A percentile compares a stretch with the other conserved stretches of the same genome.
Evolutionary conservation across 352 stramenopile species (phyloP).

Genomic region (Phytophthora pini): DNA sequence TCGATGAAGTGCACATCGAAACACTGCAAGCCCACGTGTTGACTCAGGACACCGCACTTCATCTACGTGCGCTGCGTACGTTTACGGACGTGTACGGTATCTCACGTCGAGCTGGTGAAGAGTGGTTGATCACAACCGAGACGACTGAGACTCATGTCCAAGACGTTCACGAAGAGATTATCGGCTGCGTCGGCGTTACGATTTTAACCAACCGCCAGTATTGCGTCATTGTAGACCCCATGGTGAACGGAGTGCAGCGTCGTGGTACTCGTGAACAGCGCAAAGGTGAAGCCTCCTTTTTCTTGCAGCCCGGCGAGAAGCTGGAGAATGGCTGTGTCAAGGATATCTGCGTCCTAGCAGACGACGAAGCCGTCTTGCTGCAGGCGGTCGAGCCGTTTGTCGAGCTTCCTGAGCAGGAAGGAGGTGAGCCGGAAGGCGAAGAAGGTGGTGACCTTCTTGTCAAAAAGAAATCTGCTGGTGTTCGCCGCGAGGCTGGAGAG

Average conservation of each 20-base stretch:
- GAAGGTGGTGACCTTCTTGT: conserved; percentile 4
- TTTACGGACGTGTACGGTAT: conserved; percentile 82
- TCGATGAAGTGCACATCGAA: conserved; percentile 75
- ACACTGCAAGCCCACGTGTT: conserved; percentile 69
- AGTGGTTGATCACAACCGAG: conserved; percentile 80
- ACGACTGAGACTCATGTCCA: conserved; percentile 80
- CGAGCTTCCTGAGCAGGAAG: conserved; percentile 38
- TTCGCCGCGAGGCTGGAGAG: conserved; percentile 68
- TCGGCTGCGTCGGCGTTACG: conserved; percentile 62
- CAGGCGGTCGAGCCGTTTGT: conserved; percentile 74
- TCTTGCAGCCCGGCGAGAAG: conserved; percentile 68
- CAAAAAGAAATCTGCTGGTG: conserved; percentile 23
- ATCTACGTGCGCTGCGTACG: conserved; percentile 69
- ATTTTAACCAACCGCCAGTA: conserved; percentile 86
- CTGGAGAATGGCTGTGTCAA: conserved; percentile 69
- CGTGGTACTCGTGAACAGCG: conserved; percentile 75
- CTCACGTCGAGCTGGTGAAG: conserved; percentile 75
- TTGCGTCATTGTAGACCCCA: conserved; percentile 78
- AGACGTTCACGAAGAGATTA: conserved; percentile 79
- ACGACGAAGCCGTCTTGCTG: conserved; percentile 82
- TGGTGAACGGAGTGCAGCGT: conserved; percentile 71
- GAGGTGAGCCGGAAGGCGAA: conserved; percentile 23
- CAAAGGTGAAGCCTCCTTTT: conserved; percentile 79
- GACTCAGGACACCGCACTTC: conserved; percentile 67
- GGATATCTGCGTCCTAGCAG: conserved; percentile 70